Evolutionary conservation across 2,329 filamentous ascomycete genomes (phyloP), one percentile per base, ranked within the genome.

Genomic region (Hortaea werneckii): DNA sequence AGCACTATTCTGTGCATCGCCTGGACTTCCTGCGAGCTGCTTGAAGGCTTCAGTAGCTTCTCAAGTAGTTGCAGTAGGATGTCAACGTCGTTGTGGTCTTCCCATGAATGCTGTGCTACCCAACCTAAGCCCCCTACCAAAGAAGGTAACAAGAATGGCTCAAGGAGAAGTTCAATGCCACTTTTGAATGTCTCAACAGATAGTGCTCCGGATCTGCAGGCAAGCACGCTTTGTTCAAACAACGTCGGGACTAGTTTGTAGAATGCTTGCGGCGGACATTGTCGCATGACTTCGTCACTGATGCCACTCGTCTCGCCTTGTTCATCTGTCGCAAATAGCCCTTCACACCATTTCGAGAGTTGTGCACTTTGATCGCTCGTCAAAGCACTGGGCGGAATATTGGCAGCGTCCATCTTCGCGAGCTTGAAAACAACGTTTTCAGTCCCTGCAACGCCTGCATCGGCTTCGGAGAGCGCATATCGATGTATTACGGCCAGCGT

Each of bases 221-320:
- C 86, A 32, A 83, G 69, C 0, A 87, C 77, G 37, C 83, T 86
- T 54, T 87, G 83, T 53, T 83, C 76, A 59, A 90, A 88, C 0
- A 92, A 67, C 0, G 84, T 83, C 1, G 87, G 83, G 10, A 88
- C 79, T 4, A 92, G 72, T 12, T 85, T 68, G 56, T 90, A 90
- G 60, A 92, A 92, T 35, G 88, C 81, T 58, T 89, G 85, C 1
- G 87, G 87, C 1, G 82, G 80, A 55, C 86, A 92, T 1, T 83
- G 84, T 6, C 84, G 82, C 78, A 90, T 86, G 6, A 90, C 69
- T 47, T 90, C 86, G 56, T 92, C 86, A 6, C 80, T 80, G 3
- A 92, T 76, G 0, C 83, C 84, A 32, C 80, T 78, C 4, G 61
- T 60, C 9, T 79, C 77, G 26, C 60, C 63, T 28, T 62, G 56